Conservation (phyloP, 2,329 filamentous ascomycete genomes). For the Lasiodiplodia gonubiensis region DNA sequence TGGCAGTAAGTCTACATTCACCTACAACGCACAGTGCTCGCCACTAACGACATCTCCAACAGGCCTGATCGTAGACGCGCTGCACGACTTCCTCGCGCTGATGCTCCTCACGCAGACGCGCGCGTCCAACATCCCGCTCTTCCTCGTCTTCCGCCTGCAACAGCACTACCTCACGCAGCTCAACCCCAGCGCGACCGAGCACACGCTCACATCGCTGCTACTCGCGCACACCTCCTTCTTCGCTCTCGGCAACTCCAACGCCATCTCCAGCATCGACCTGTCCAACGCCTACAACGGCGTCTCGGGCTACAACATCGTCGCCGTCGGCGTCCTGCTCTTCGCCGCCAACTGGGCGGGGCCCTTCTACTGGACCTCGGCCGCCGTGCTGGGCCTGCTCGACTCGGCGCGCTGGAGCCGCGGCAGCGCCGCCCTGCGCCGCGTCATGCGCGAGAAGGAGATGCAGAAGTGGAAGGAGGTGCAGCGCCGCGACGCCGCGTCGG, state of each 20-base stretch:
- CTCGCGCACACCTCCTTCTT: constrained; percentile 87
- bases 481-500: constrained; percentile 31
- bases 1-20: neutral
- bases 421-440: constrained; percentile 1
- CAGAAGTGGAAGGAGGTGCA: constrained; percentile 7
- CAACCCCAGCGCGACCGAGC: constrained; percentile 58
- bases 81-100: constrained; percentile 73
- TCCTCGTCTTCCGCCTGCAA: constrained; percentile 74
- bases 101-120: constrained; percentile 88
- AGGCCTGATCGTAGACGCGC: constrained; percentile 17
- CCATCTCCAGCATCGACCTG: constrained; percentile 93
- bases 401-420: constrained; percentile 23
- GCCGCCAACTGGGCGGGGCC: constrained; percentile 89
- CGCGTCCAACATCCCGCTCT: constrained; percentile 82
- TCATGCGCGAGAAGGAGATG: constrained; percentile 21
- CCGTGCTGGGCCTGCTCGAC: constrained; percentile 21
- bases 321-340: constrained; percentile 84
- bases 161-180: constrained; percentile 58
- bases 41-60: neutral
- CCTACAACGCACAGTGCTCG: neutral
- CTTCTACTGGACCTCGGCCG: constrained; percentile 80
- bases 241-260: constrained; percentile 86
- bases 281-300: constrained; percentile 96
- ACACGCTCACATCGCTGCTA: constrained; percentile 74
- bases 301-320: constrained; percentile 75